A percentile compares a stretch with the other conserved stretches of the same genome.
Evolutionary conservation across 192 early-diverging fungal species (phyloP).

Genomic region (Entomortierella chlamydospora): DNA sequence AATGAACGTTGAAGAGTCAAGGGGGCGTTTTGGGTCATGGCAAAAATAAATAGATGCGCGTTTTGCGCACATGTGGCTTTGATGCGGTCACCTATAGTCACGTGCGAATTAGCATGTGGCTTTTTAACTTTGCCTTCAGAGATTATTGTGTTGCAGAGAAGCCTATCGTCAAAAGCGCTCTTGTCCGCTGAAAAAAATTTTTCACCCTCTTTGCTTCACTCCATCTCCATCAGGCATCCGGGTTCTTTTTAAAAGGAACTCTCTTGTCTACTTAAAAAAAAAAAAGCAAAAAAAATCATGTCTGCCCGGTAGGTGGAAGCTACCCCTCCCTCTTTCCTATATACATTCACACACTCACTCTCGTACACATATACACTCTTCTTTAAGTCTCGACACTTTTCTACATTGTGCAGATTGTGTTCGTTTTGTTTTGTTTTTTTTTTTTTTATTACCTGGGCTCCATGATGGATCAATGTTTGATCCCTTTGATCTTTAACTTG

Average conservation of each 20-base stretch:
- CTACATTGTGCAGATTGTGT: too few relatives aligned
- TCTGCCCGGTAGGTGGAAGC: slow-evolving; percentile 33
- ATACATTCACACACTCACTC: not conserved
- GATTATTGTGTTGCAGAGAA: too few relatives aligned
- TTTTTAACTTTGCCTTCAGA: not conserved
- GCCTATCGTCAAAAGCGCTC: slow-evolving; percentile 22
- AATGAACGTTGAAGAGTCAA: not conserved
- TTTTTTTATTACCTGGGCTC: too few relatives aligned
- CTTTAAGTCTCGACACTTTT: too few relatives aligned
- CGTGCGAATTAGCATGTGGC: not conserved
- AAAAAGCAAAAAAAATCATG: slow-evolving; percentile 55
- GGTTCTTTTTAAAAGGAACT: slow-evolving; percentile 47
- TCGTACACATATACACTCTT: not conserved
- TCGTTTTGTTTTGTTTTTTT: too few relatives aligned
- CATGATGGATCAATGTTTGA: too few relatives aligned
- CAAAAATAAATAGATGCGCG: too few relatives aligned
- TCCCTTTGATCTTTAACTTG: too few relatives aligned
- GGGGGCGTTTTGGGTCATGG: too few relatives aligned
- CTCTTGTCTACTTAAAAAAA: slow-evolving; percentile 48
- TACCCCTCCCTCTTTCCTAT: not conserved
- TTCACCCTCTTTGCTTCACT: slow-evolving; percentile 54
- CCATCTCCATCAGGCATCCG: slow-evolving; percentile 51
- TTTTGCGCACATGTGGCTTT: too few relatives aligned
- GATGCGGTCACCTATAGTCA: not conserved
- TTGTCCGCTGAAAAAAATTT: slow-evolving; percentile 29